These are phyloP conservation scores for Ailanthus altissimus DNA, from an alignment of 345 rosid species.

Conservation along the genomic window DNA sequence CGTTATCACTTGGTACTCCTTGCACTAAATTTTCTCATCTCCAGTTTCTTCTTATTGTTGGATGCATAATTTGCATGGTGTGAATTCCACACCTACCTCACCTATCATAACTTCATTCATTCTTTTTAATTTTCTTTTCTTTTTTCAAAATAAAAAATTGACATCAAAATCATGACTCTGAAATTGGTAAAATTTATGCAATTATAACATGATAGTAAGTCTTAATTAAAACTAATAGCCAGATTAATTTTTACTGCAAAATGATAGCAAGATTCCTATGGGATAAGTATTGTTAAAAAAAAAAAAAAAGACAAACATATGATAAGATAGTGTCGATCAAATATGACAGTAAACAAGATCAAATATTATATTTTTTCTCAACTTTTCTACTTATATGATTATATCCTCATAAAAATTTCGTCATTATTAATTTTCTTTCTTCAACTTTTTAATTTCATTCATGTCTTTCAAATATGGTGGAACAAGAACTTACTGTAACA, in stretches of 20 bases:
- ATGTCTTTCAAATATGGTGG: too few relatives aligned
- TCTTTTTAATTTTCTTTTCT: background rate
- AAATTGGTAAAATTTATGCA: background rate
- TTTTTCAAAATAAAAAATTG: background rate
- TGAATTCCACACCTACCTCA: conserved; percentile 27
- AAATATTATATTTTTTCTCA: too few relatives aligned
- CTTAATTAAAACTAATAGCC: too few relatives aligned
- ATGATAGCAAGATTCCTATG: background rate
- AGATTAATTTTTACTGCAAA: too few relatives aligned
- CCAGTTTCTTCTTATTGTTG: conserved; percentile 1
- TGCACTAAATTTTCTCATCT: background rate
- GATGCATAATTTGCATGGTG: background rate
- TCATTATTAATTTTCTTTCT: too few relatives aligned
- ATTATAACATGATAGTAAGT: background rate
- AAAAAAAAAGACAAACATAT: too few relatives aligned
- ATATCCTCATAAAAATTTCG: too few relatives aligned
- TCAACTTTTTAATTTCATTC: too few relatives aligned
- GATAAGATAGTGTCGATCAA: too few relatives aligned
- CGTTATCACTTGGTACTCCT: background rate
- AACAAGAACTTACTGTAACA: too few relatives aligned
- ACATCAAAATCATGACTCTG: background rate
- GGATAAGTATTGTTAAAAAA: background rate
- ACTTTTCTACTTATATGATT: too few relatives aligned
- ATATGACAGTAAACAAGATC: too few relatives aligned
- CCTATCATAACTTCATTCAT: conserved; percentile 2